Conservation (phyloP, 495 filamentous ascomycete genomes). For the Durotheca rogersii region DNA sequence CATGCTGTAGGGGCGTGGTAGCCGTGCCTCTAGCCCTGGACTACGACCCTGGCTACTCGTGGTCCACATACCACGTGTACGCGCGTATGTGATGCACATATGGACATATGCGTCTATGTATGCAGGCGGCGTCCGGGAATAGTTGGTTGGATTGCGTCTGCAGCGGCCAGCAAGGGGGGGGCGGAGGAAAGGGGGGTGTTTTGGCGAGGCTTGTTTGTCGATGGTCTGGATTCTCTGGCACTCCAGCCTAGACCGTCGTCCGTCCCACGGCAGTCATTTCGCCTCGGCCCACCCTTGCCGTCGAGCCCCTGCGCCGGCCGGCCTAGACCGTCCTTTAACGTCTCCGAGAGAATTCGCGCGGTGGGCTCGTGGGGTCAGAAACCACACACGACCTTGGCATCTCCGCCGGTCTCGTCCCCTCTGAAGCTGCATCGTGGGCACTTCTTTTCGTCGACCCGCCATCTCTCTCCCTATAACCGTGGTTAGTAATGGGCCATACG, state of each 20-base stretch:
- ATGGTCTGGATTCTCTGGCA: slow-evolving; percentile 24
- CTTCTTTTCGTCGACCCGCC: neutral
- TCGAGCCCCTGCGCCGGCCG: slow-evolving; percentile 27
- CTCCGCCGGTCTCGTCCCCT: no score
- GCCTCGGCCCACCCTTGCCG: slow-evolving; percentile 26
- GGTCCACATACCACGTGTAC: neutral
- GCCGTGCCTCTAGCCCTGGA: no score
- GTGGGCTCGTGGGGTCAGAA: neutral
- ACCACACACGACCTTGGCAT: no score
- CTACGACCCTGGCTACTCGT: neutral
- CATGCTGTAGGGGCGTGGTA: neutral
- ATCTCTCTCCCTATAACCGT: neutral
- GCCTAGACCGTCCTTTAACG: slow-evolving; percentile 23
- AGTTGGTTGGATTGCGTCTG: slow-evolving; percentile 21
- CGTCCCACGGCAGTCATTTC: slow-evolving; percentile 29
- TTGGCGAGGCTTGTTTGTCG: slow-evolving; percentile 7
- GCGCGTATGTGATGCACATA: no score
- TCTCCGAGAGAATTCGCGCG: slow-evolving; percentile 1
- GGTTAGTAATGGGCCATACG: neutral
- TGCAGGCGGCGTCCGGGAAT: slow-evolving; percentile 25
- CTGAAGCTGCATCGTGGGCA: no score
- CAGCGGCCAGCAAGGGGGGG: neutral
- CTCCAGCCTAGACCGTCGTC: slow-evolving; percentile 26
- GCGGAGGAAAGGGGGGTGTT: slow-evolving; percentile 14
- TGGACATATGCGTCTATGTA: no score